Evolutionary conservation across 441 rosid species (phyloP).

Genomic region (Jatropha multifida): DNA sequence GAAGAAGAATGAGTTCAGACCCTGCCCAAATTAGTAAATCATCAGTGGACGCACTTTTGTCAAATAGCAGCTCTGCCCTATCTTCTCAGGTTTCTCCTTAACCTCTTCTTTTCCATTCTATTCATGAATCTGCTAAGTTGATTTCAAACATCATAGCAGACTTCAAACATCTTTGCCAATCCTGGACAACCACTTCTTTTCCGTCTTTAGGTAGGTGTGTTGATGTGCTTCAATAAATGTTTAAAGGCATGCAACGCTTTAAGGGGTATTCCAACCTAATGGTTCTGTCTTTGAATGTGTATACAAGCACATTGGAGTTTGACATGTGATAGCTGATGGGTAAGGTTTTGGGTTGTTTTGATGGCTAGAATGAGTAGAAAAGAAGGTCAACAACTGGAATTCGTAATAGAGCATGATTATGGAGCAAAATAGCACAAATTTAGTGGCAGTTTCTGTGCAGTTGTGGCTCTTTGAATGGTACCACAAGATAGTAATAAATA

Average conservation of each 20-base stretch:
- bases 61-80: constrained; percentile 45
- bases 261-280: not conserved
- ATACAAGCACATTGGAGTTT: not conserved
- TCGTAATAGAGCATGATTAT: not conserved
- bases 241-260: not conserved
- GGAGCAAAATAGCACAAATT: not conserved
- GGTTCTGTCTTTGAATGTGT: not conserved
- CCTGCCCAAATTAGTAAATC: constrained; percentile 59
- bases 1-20: constrained; percentile 75
- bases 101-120: constrained; percentile 2
- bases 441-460: not conserved
- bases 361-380: not conserved
- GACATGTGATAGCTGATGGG: not conserved
- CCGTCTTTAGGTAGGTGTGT: not conserved
- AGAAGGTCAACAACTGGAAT: not conserved
- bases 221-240: not conserved
- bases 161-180: not conserved
- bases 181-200: not conserved
- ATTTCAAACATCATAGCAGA: not conserved
- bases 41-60: constrained; percentile 88
- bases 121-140: not conserved
- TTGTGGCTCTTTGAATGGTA: too few relatives aligned
- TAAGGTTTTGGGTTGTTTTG: not conserved
- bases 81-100: constrained; percentile 52
- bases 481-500: too few relatives aligned